phyloP scores from a whole-genome alignment of 2,329 filamentous ascomycete genomes.

The Penicillium freii region DNA sequence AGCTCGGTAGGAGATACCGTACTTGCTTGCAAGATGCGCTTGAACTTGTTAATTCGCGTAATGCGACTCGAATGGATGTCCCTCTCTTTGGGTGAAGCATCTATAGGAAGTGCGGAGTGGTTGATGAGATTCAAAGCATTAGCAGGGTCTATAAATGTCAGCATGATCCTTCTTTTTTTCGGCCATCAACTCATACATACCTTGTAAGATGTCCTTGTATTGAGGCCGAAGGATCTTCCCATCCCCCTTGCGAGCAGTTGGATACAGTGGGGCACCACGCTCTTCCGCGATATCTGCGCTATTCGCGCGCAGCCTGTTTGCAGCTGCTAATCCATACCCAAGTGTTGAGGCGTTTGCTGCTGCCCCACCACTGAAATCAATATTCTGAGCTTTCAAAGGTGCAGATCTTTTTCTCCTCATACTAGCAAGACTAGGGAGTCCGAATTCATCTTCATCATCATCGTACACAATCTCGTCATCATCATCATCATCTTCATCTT shows the following conservation, averaged over 20 bases:
- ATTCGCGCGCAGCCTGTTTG: conserved; percentile 68
- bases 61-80: conserved; percentile 86
- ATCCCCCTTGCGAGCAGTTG: conserved; percentile 82
- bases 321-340: conserved; percentile 35
- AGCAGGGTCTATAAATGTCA: conserved; percentile 61
- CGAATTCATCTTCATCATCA: conserved; percentile 93
- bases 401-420: conserved; percentile 70
- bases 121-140: conserved; percentile 94
- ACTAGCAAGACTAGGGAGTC: conserved; percentile 84
- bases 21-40: conserved; percentile 87
- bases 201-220: conserved; percentile 90
- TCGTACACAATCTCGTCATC: conserved; percentile 74
- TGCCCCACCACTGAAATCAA: conserved; percentile 43
- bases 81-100: conserved; percentile 76
- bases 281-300: conserved; percentile 95
- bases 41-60: conserved; percentile 97
- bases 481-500: conserved; percentile 61
- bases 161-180: not conserved
- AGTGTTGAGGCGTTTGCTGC: conserved; percentile 27
- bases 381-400: conserved; percentile 37
- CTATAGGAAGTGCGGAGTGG: conserved; percentile 70
- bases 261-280: conserved; percentile 76
- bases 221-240: conserved; percentile 95
- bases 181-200: conserved; percentile 38
- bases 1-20: conserved; percentile 83